These are phyloP conservation scores for Claviceps sp. DNA, from an alignment of 2,329 filamentous ascomycete species.

Conservation along the genomic window DNA sequence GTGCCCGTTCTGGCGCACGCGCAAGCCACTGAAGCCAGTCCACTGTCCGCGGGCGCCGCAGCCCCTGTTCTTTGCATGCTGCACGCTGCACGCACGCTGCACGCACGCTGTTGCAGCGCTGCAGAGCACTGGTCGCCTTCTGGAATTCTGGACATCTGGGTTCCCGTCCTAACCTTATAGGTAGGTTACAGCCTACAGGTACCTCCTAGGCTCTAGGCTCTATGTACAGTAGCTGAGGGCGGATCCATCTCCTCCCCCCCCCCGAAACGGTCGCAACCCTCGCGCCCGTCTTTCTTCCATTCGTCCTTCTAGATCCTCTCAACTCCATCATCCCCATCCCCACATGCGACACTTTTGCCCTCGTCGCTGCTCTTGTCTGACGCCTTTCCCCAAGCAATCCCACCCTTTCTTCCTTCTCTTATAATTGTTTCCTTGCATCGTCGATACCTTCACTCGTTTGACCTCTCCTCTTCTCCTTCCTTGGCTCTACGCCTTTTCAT, in stretches of 20 bases:
- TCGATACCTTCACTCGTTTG: slow-evolving; percentile 2
- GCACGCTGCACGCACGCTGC: too few species aligned
- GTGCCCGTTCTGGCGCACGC: too few species aligned
- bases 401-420: background rate
- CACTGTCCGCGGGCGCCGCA: too few species aligned
- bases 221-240: background rate
- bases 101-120: background rate
- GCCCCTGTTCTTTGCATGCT: too few species aligned
- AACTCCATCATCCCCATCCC: slow-evolving; percentile 2
- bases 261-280: slow-evolving; percentile 2
- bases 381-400: background rate
- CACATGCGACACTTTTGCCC: slow-evolving; percentile 2
- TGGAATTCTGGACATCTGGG: background rate
- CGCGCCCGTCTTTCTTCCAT: slow-evolving; percentile 3
- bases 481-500: background rate
- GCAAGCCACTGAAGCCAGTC: too few species aligned
- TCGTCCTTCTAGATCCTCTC: slow-evolving; percentile 6
- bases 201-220: background rate
- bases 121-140: slow-evolving; percentile 2
- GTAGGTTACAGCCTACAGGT: too few species aligned
- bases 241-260: background rate
- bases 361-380: slow-evolving; percentile 3
- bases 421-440: slow-evolving; percentile 1
- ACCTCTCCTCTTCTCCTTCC: background rate
- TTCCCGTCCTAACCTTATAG: too few species aligned